phyloP scores from a whole-genome alignment of 2,329 filamentous ascomycete species.

The Diaporthe citri region DNA sequence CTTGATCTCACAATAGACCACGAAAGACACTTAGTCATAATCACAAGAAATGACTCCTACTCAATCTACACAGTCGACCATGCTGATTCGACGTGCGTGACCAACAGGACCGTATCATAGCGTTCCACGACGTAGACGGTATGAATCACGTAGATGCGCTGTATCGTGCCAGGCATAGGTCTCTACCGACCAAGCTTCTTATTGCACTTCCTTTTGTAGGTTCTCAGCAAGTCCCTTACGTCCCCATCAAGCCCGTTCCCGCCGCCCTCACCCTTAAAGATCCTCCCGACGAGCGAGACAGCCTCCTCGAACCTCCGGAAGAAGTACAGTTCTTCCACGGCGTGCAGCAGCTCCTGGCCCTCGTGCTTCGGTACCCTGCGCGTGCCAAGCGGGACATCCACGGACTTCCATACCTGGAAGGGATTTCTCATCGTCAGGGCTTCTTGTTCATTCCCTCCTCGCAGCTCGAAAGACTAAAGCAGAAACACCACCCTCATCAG shows the following conservation, averaged over 20 bases:
- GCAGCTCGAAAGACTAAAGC: not conserved
- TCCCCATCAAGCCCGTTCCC: conserved; percentile 57
- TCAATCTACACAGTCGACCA: not conserved
- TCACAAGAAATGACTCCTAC: conserved; percentile 1
- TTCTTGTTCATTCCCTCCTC: not conserved
- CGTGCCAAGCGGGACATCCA: conserved; percentile 56
- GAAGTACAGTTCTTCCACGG: conserved; percentile 70
- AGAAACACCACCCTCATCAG: too few relatives aligned
- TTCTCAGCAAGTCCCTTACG: conserved; percentile 53
- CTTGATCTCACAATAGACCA: conserved; percentile 35
- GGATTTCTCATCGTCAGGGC: not conserved
- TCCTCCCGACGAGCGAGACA: conserved; percentile 53
- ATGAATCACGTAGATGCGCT: not conserved
- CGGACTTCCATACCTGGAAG: conserved; percentile 57
- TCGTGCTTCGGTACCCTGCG: conserved; percentile 57
- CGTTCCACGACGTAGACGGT: not conserved
- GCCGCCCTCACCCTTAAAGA: conserved; percentile 49
- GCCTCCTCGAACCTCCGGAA: conserved; percentile 61
- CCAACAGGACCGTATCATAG: too few relatives aligned
- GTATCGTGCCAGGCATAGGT: not conserved
- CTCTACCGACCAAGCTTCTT: conserved; percentile 44
- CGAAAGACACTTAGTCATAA: conserved; percentile 32
- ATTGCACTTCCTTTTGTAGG: conserved; percentile 59
- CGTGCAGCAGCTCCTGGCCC: conserved; percentile 65
- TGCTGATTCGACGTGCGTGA: not conserved